Conservation (phyloP, 2,329 filamentous ascomycete genomes). For the Aspergillus sojae region DNA sequence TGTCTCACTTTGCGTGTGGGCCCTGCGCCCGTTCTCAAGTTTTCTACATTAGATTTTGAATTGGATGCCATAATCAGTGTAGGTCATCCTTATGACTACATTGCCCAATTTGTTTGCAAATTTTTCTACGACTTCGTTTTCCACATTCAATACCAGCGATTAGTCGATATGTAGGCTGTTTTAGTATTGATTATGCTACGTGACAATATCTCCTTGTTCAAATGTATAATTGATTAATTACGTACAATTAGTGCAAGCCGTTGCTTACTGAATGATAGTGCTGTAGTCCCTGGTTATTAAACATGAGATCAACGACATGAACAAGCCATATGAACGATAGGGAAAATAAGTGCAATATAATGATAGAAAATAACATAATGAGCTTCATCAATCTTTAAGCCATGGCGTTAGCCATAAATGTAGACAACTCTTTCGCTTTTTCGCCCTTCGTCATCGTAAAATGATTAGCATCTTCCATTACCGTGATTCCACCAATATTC, state of each 20-base stretch:
- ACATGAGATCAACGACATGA: background rate
- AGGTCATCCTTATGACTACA: background rate
- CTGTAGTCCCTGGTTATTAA: background rate
- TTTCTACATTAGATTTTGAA: background rate
- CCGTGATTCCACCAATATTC: constrained; percentile 37
- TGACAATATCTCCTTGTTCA: background rate
- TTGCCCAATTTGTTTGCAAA: background rate
- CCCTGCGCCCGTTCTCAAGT: background rate
- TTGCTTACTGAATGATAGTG: background rate
- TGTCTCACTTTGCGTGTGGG: background rate
- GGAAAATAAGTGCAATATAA: constrained; percentile 11
- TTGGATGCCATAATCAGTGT: background rate
- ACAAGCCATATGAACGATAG: background rate
- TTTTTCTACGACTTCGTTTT: background rate
- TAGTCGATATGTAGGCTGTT: background rate
- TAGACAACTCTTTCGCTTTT: constrained; percentile 33
- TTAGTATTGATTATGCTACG: background rate
- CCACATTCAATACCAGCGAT: background rate
- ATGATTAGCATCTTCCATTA: constrained; percentile 39
- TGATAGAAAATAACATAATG: background rate
- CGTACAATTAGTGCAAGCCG: background rate
- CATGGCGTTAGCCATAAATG: constrained; percentile 33
- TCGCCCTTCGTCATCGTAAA: constrained; percentile 32
- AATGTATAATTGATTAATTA: background rate
- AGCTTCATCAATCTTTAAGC: constrained; percentile 9